phyloP scores from a whole-genome alignment of 306 rosid species.

The Rubus idaeus region DNA sequence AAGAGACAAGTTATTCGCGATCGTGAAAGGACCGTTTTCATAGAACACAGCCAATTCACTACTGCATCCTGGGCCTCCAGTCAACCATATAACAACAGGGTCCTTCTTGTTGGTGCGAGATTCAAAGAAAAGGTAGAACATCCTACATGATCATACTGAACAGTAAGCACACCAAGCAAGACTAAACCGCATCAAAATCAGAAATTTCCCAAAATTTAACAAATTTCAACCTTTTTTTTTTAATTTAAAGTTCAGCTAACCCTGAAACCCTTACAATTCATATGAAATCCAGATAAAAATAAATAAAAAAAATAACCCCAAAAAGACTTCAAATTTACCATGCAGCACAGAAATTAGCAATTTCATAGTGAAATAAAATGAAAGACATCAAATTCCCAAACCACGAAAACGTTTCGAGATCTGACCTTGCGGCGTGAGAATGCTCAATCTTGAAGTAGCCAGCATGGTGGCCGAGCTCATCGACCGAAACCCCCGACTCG shows the following conservation, averaged over 20 bases:
- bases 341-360: not conserved
- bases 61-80: slow-evolving; percentile 99
- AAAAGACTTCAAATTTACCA: not conserved
- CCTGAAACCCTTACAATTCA: not conserved
- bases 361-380: not conserved
- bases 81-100: slow-evolving; percentile 95
- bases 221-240: not conserved
- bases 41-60: slow-evolving; percentile 96
- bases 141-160: slow-evolving; percentile 46
- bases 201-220: not conserved
- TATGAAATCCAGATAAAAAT: not conserved
- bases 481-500: slow-evolving; percentile 46
- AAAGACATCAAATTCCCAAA: not conserved
- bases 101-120: slow-evolving; percentile 75
- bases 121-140: slow-evolving; percentile 93
- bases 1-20: slow-evolving; percentile 85
- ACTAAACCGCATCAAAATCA: not conserved
- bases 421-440: slow-evolving; percentile 74
- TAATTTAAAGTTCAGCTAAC: not conserved
- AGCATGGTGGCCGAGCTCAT: slow-evolving; percentile 87
- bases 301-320: not conserved
- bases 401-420: not conserved
- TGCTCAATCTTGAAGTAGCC: slow-evolving; percentile 82
- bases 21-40: slow-evolving; percentile 88
- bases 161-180: slow-evolving; percentile 18